Evolutionary conservation across 225 moss, liverwort and hornwort species (phyloP), one percentile per base, ranked within the genome.

Genomic region (Pseudisothecium myosuroides): DNA sequence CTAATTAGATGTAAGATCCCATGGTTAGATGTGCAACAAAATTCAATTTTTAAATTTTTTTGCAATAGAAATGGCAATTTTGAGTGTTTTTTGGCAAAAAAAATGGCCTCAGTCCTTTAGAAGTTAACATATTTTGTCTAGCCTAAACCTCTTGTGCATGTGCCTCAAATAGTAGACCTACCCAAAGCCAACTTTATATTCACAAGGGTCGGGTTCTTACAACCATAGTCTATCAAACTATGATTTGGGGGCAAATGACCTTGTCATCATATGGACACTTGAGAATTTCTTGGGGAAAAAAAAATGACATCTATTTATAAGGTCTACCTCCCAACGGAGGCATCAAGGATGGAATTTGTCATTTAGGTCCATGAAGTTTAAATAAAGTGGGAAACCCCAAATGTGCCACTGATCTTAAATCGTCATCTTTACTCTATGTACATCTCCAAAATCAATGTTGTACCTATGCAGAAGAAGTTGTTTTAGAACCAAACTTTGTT

Each of bases 281-380:
- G 0, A 73, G 3, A 45, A 45, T 45, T 27, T 73, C 0, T 45
- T 0, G 0, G 1, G 3, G 3, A 6, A 45, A 28, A 1, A 0
- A 45, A 17, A 8, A 17, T 29, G 6, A 29, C 3, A 26, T 1
- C 26, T 41, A 1, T 26, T 26, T 41, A 69, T 10, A 28, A 10
- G 29, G 17, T 28, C 2, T 73, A 2, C 45, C 1, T 29, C 28
- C 6, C 5, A 10, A 45, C 0, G 0, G 1, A 28, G 2, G 3
- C 16, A 43, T 43, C 3, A 16, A 28, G 26, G 72, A 43, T 43
- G 10, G 10, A 43, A 43, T 27, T 27, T 71, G 6, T 5, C 41
- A 41, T 15, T 0, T 14, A 41, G 5, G 26, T 71, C 41, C 7
- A 26, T 4, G 3, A 72, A 10, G 9, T 16, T 43, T 13, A 71